Evolutionary conservation across 1,284 basidiomycete genomes (phyloP).

Genomic region (Ustilago esculenta): DNA sequence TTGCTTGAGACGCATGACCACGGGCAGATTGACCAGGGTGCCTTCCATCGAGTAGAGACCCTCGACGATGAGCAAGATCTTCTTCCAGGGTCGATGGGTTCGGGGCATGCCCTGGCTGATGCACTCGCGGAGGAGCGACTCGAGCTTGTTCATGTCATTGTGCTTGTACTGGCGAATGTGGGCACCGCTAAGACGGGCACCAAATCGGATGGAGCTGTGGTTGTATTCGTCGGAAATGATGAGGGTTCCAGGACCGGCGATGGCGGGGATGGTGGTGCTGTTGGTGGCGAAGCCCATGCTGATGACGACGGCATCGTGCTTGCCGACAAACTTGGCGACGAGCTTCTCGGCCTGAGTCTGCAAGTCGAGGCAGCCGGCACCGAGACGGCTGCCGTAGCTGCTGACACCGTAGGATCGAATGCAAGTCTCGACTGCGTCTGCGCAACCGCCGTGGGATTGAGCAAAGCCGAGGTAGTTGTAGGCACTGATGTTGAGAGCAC

Average conservation of each 20-base stretch:
- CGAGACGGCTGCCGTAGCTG: slow-evolving; percentile 80
- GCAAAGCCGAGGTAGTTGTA: slow-evolving; percentile 99
- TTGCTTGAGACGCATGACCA: slow-evolving; percentile 85
- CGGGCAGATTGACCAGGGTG: slow-evolving; percentile 85
- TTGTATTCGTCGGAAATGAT: slow-evolving; percentile 98
- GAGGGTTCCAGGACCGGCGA: slow-evolving; percentile 89
- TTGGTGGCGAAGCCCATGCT: slow-evolving; percentile 99
- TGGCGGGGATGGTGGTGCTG: slow-evolving; percentile 90
- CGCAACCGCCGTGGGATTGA: slow-evolving; percentile 89
- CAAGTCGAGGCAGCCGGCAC: slow-evolving; percentile 84
- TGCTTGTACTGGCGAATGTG: slow-evolving; percentile 95
- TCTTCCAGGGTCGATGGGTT: slow-evolving; percentile 98
- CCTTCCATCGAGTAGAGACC: slow-evolving; percentile 99
- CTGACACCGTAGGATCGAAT: slow-evolving; percentile 73
- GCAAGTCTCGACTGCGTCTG: slow-evolving; percentile 83
- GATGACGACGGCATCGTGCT: slow-evolving; percentile 86
- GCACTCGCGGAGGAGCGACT: slow-evolving; percentile 83
- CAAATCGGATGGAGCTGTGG: slow-evolving; percentile 93
- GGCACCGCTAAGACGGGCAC: slow-evolving; percentile 87
- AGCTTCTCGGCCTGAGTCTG: slow-evolving; percentile 85
- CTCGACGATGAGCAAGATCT: slow-evolving; percentile 94
- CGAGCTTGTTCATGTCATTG: slow-evolving; percentile 88
- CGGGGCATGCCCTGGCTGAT: slow-evolving; percentile 97
- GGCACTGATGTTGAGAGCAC: slow-evolving; percentile 93
- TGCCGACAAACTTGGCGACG: slow-evolving; percentile 87